phyloP scores from a whole-genome alignment of 2,329 filamentous ascomycete genomes.

The Fusarium buxicola region DNA sequence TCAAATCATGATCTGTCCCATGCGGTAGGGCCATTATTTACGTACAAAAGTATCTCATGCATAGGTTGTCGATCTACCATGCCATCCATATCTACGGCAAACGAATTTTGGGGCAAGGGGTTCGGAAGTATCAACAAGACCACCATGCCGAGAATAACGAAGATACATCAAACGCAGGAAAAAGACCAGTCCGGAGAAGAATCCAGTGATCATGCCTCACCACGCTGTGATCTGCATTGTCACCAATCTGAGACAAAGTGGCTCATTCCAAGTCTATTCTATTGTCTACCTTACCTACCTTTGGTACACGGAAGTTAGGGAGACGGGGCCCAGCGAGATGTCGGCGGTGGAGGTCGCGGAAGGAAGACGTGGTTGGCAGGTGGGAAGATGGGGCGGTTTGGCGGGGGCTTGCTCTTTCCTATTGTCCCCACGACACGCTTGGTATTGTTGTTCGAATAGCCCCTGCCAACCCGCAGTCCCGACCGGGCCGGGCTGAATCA shows the following conservation, averaged over 20 bases:
- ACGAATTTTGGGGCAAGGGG: slow-evolving; percentile 8
- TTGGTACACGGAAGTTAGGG: neutral
- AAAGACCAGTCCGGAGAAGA: slow-evolving; percentile 2
- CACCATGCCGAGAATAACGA: slow-evolving; percentile 2
- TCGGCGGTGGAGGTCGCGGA: slow-evolving; percentile 16
- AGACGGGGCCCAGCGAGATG: slow-evolving; percentile 1
- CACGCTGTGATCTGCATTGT: slow-evolving; percentile 8
- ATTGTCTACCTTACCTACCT: too few relatives aligned
- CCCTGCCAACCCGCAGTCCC: slow-evolving; percentile 31
- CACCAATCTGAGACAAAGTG: slow-evolving; percentile 7
- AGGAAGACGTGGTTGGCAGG: slow-evolving; percentile 13
- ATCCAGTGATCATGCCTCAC: slow-evolving; percentile 6
- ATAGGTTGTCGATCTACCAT: neutral
- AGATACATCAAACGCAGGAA: slow-evolving; percentile 11
- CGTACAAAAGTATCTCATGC: too few relatives aligned
- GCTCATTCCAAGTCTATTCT: slow-evolving; percentile 9
- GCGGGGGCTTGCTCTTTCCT: slow-evolving; percentile 41
- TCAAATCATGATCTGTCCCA: neutral
- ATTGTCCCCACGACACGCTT: slow-evolving; percentile 46
- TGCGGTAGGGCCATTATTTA: neutral
- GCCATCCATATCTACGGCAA: neutral
- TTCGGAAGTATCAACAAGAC: slow-evolving; percentile 14
- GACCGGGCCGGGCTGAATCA: slow-evolving; percentile 37
- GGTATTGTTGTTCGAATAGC: slow-evolving; percentile 48
- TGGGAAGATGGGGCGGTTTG: slow-evolving; percentile 21